Conservation (phyloP, 2,329 filamentous ascomycete species). For the Talaromyces sp. region DNA sequence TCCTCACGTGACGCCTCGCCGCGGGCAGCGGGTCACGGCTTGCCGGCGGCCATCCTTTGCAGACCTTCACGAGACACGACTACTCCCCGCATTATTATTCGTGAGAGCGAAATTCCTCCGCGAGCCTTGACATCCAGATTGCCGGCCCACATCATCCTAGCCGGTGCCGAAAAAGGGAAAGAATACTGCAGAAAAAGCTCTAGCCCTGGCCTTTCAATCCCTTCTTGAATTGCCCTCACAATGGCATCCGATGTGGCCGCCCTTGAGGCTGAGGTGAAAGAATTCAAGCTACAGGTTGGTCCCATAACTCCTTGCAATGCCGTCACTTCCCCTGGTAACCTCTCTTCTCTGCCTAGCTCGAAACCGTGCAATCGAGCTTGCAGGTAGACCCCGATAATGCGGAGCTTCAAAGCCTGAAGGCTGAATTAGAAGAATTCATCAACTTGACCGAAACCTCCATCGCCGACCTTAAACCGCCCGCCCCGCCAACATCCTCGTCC, state of each 20-base stretch:
- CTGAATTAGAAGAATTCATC: conserved; percentile 78
- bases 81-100: neutral
- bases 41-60: neutral
- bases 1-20: neutral
- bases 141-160: neutral
- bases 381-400: conserved; percentile 74
- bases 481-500: conserved; percentile 43
- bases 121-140: neutral
- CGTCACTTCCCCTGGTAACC: neutral
- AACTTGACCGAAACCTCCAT: conserved; percentile 72
- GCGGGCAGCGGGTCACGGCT: neutral
- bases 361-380: conserved; percentile 69
- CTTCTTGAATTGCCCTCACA: neutral
- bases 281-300: conserved; percentile 54
- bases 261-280: conserved; percentile 49
- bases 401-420: conserved; percentile 70
- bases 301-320: neutral
- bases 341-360: conserved; percentile 52
- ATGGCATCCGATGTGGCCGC: conserved; percentile 39
- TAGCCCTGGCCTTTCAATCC: neutral
- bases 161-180: neutral
- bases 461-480: conserved; percentile 66
- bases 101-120: neutral
- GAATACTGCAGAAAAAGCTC: neutral
- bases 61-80: neutral